These are phyloP conservation scores for Pythium brachiatum DNA, from an alignment of 352 stramenopile genomes.

Conservation along the genomic window DNA sequence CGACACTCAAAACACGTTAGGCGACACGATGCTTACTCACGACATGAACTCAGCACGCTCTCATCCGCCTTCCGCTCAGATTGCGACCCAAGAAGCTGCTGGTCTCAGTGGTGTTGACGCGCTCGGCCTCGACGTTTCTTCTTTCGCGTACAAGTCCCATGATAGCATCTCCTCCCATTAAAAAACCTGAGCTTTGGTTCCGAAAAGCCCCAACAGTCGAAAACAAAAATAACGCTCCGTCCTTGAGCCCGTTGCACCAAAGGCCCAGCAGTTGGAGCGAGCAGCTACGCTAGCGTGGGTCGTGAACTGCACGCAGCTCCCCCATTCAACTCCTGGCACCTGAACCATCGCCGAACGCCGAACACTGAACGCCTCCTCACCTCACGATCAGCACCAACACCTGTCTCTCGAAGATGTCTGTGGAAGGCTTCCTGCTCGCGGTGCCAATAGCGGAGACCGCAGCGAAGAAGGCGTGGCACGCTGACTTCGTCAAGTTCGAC, in stretches of 20 bases:
- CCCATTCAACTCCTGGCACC: neutral
- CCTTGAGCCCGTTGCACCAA: neutral
- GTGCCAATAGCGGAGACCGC: slow-evolving; percentile 28
- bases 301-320: neutral
- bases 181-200: neutral
- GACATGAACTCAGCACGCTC: neutral
- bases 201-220: neutral
- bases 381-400: neutral
- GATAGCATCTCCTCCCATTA: slow-evolving; percentile 11
- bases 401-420: slow-evolving; percentile 8
- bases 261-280: neutral
- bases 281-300: neutral
- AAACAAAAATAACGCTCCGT: neutral
- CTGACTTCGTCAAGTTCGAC: slow-evolving; percentile 56
- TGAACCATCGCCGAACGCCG: neutral
- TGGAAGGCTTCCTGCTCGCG: slow-evolving; percentile 52
- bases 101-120: slow-evolving; percentile 34
- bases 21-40: neutral
- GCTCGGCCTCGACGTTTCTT: slow-evolving; percentile 55
- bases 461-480: slow-evolving; percentile 46
- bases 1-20: neutral
- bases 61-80: slow-evolving; percentile 27
- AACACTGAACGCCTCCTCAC: neutral
- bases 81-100: neutral
- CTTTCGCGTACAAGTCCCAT: slow-evolving; percentile 45